These are phyloP conservation scores for Chrysoporthe deuterocubensis DNA, from an alignment of 2,329 filamentous ascomycete genomes.

Conservation along the genomic window DNA sequence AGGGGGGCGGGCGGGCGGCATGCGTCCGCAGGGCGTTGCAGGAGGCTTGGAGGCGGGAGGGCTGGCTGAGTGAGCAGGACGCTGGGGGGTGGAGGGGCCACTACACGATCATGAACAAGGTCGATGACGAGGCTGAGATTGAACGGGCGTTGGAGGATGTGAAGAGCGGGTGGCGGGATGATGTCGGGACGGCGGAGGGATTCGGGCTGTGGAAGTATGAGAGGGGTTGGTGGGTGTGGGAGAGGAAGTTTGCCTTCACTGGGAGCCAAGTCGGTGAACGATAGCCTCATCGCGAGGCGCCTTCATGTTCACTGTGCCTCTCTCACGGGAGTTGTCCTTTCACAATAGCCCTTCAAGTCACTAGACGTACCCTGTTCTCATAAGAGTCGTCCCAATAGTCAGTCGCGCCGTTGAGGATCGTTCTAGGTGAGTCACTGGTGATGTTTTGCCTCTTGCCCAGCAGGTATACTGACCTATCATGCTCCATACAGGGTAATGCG, in stretches of 20 bases:
- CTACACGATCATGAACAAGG: constrained; percentile 26
- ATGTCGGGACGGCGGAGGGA: constrained; percentile 15
- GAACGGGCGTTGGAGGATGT: constrained; percentile 15
- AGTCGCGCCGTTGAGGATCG: too few relatives aligned
- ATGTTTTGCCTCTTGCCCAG: too few relatives aligned
- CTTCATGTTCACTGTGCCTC: not conserved
- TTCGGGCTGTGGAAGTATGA: constrained; percentile 24
- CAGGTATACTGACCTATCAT: too few relatives aligned
- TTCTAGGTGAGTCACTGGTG: too few relatives aligned
- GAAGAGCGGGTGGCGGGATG: not conserved
- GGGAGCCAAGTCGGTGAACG: not conserved
- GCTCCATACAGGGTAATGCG: too few relatives aligned
- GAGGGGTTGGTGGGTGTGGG: constrained; percentile 18
- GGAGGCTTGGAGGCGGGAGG: not conserved
- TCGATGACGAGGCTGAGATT: constrained; percentile 11
- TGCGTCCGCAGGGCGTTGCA: constrained; percentile 1
- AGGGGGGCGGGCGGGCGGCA: not conserved
- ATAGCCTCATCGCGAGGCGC: not conserved
- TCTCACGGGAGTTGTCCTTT: not conserved
- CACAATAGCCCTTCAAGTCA: too few relatives aligned
- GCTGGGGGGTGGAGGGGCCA: constrained; percentile 18
- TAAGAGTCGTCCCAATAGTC: too few relatives aligned
- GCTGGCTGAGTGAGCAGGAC: constrained; percentile 21
- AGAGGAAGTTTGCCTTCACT: constrained; percentile 17
- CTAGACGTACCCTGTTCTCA: too few relatives aligned